Percentiles rank a stretch among this genome's conserved stretches.
Conservation (phyloP, 805 yeast species). For the Teunomyces barrocoloradensis region DNA sequence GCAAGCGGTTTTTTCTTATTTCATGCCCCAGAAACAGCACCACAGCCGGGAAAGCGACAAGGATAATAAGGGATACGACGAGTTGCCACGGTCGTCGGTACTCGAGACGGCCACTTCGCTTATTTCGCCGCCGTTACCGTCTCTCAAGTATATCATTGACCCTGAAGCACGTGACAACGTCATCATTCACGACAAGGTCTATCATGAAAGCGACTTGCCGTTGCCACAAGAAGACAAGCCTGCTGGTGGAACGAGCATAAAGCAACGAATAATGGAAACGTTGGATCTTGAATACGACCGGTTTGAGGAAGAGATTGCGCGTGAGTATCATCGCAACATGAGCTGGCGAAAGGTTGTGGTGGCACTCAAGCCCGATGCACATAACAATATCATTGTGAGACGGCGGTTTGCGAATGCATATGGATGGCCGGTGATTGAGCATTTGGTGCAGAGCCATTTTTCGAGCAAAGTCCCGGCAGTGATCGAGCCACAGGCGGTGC, state of each 20-base stretch:
- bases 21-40: slow-evolving; percentile 41
- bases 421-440: slow-evolving; percentile 93
- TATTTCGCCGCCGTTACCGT: slow-evolving; percentile 78
- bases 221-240: not conserved
- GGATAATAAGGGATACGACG: slow-evolving; percentile 9
- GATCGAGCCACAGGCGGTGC: not conserved
- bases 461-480: slow-evolving; percentile 13
- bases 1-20: slow-evolving; percentile 38
- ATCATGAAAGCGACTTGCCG: slow-evolving; percentile 66
- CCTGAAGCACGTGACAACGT: slow-evolving; percentile 64
- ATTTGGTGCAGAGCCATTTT: slow-evolving; percentile 70
- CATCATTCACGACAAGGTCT: slow-evolving; percentile 80
- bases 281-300: slow-evolving; percentile 40
- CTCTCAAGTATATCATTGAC: slow-evolving; percentile 60
- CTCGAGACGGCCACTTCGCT: slow-evolving; percentile 75
- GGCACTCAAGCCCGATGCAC: slow-evolving; percentile 87
- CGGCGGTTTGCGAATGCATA: slow-evolving; percentile 88
- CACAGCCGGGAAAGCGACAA: slow-evolving; percentile 6
- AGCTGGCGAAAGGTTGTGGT: slow-evolving; percentile 91
- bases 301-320: slow-evolving; percentile 77
- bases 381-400: slow-evolving; percentile 86
- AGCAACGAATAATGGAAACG: slow-evolving; percentile 21
- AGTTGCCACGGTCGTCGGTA: slow-evolving; percentile 70
- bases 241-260: slow-evolving; percentile 9
- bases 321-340: slow-evolving; percentile 82